A percentile compares a stretch with the other conserved stretches of the same genome.
phyloP scores from a whole-genome alignment of 2,329 filamentous ascomycete species.

The Aspergillus aculeatus region DNA sequence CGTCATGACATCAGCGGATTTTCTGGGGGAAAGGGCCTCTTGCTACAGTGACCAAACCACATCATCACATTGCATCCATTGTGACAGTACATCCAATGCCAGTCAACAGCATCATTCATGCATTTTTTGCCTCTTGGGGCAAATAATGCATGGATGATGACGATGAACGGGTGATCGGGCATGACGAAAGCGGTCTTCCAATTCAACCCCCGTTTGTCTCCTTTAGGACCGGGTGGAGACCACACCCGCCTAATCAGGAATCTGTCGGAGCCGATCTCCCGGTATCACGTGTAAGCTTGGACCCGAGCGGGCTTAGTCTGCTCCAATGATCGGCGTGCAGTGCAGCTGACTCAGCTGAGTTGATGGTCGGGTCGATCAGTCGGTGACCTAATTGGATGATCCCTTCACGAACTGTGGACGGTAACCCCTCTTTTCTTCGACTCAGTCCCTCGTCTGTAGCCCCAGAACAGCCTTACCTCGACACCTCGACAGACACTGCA shows the following conservation, averaged over 20 bases:
- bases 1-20: not conserved
- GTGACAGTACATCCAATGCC: not conserved
- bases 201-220: not conserved
- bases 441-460: not conserved
- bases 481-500: not conserved
- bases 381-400: not conserved
- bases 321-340: not conserved
- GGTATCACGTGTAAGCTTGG: not conserved
- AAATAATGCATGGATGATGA: too few relatives aligned
- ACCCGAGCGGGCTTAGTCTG: not conserved
- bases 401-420: not conserved
- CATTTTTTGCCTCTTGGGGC: too few relatives aligned
- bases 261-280: slow-evolving; percentile 8
- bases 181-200: not conserved
- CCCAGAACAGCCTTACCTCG: not conserved
- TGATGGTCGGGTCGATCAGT: not conserved
- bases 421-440: not conserved
- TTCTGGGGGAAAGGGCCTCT: not conserved
- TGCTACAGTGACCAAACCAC: not conserved
- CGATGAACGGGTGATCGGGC: not conserved
- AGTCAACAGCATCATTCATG: too few relatives aligned
- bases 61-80: not conserved
- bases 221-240: not conserved
- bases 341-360: not conserved
- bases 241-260: not conserved